Percentiles rank a stretch among this genome's conserved stretches.
Conservation (phyloP, 108 stramenopile genomes). For the Conticribra weissflogii region DNA sequence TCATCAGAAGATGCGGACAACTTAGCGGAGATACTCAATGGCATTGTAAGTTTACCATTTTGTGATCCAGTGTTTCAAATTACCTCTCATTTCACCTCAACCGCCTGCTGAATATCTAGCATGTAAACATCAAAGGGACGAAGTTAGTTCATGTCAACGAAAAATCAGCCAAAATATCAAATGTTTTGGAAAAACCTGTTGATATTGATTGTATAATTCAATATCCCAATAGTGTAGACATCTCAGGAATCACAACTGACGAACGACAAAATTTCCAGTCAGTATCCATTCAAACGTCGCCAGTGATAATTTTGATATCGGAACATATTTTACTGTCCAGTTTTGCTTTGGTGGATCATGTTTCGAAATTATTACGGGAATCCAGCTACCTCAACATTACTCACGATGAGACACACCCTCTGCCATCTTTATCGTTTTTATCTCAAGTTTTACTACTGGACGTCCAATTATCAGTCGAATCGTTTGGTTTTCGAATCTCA, state of each 20-base stretch:
- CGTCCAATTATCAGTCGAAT: conserved; percentile 18
- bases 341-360: neutral
- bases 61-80: too few species aligned
- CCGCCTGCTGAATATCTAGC: too few species aligned
- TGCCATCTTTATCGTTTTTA: conserved; percentile 16
- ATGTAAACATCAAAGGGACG: too few species aligned
- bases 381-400: neutral
- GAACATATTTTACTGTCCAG: conserved; percentile 24
- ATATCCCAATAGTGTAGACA: too few species aligned
- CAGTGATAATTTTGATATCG: conserved; percentile 27
- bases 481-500: conserved; percentile 18
- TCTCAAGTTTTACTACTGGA: conserved; percentile 13
- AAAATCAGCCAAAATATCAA: too few species aligned
- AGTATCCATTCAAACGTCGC: neutral
- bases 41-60: too few species aligned
- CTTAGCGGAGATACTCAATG: too few species aligned
- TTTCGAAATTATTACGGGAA: neutral
- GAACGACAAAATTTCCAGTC: neutral
- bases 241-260: neutral
- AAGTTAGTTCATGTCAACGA: too few species aligned
- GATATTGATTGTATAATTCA: too few species aligned
- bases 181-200: too few species aligned
- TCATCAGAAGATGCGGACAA: too few species aligned
- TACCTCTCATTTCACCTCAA: too few species aligned
- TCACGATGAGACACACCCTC: conserved; percentile 1